Conservation (phyloP, 441 rosid genomes). For the Adansonia madagascariensis region DNA sequence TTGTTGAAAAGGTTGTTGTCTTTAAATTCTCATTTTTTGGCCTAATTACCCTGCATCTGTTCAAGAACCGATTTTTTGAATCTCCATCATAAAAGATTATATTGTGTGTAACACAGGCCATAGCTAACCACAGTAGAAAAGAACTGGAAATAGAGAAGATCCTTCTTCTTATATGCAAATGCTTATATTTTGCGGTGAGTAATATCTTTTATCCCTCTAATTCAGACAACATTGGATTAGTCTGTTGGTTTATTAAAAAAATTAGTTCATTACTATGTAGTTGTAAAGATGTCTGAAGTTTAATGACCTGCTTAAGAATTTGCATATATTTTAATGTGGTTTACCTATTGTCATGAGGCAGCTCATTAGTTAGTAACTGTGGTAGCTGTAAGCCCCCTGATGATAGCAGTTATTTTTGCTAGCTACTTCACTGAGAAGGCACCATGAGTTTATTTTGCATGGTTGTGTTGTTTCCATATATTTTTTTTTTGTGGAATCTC, state of each 20-base stretch:
- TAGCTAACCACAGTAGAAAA: slow-evolving; percentile 36
- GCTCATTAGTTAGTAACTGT: not conserved
- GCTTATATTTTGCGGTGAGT: slow-evolving; percentile 80
- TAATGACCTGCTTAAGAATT: not conserved
- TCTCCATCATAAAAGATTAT: slow-evolving; percentile 32
- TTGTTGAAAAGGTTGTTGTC: slow-evolving; percentile 62
- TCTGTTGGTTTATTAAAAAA: not conserved
- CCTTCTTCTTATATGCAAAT: slow-evolving; percentile 71
- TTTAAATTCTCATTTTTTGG: slow-evolving; percentile 11
- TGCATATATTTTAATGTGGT: not conserved
- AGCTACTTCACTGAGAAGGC: slow-evolving; percentile 17
- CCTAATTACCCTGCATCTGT: slow-evolving; percentile 22
- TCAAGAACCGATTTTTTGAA: slow-evolving; percentile 20
- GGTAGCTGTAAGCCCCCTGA: not conserved
- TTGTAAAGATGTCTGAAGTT: not conserved
- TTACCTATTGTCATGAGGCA: not conserved
- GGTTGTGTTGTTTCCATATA: slow-evolving; percentile 18
- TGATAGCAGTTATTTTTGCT: slow-evolving; percentile 9
- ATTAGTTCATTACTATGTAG: not conserved
- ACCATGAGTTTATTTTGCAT: slow-evolving; percentile 27
- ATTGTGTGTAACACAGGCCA: slow-evolving; percentile 53
- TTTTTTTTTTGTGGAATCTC: slow-evolving; percentile 32
- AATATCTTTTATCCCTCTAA: slow-evolving; percentile 26
- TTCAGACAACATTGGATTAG: slow-evolving; percentile 11
- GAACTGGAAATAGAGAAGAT: slow-evolving; percentile 61